A percentile compares a stretch with the other conserved stretches of the same genome.
Evolutionary conservation across 495 filamentous ascomycete species (phyloP).

Genomic region (Acidomyces sp.): DNA sequence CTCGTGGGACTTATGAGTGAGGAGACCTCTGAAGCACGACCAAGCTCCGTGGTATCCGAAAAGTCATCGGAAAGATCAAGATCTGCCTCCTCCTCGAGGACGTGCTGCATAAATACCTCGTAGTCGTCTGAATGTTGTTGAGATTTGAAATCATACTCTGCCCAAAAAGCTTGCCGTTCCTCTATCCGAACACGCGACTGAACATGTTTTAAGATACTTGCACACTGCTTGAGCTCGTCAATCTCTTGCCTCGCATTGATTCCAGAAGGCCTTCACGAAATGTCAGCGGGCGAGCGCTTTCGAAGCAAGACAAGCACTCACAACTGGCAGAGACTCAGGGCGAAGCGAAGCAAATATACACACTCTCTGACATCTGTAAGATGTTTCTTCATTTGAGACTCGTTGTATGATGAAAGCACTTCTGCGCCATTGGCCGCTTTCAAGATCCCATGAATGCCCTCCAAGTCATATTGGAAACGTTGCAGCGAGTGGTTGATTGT

Average conservation of each 20-base stretch:
- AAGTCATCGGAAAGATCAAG: background rate
- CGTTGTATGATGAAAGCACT: too few species aligned
- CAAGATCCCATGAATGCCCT: background rate
- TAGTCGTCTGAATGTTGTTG: conserved; percentile 8
- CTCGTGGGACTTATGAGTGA: too few species aligned
- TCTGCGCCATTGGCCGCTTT: too few species aligned
- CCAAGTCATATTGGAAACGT: conserved; percentile 7
- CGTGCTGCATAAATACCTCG: background rate
- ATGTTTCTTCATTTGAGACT: conserved; percentile 3
- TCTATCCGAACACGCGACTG: conserved; percentile 1
- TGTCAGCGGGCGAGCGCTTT: background rate
- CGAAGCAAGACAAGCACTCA: background rate
- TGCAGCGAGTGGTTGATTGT: conserved; percentile 5
- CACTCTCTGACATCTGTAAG: conserved; percentile 10
- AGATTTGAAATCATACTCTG: background rate
- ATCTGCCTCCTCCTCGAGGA: background rate
- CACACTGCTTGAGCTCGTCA: conserved; percentile 1
- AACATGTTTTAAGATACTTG: conserved; percentile 2
- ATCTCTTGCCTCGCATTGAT: background rate
- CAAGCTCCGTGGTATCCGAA: background rate
- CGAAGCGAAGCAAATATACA: conserved; percentile 3
- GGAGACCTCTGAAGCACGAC: background rate
- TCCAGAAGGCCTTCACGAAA: background rate
- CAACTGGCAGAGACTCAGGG: conserved; percentile 8
- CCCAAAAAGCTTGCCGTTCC: background rate